A percentile compares a stretch with the other conserved stretches of the same genome.
These are phyloP conservation scores for Crucibulum laeve DNA, from an alignment of 768 basidiomycete genomes.

Conservation along the genomic window DNA sequence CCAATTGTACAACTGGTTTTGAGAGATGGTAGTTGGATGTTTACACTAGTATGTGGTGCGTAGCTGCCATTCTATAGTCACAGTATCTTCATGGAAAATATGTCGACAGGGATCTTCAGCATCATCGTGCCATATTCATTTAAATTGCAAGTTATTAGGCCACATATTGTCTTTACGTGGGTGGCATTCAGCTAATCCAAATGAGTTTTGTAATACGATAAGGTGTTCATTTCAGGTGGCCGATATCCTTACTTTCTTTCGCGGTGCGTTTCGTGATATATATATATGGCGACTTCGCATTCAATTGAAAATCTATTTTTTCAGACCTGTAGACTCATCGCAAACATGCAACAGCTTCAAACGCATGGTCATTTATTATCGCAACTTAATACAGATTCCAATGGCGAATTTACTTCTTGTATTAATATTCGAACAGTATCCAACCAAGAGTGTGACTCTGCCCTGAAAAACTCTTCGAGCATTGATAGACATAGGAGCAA, in stretches of 20 bases:
- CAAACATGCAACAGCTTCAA: conserved; percentile 4
- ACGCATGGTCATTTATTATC: neutral
- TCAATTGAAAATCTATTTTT: neutral
- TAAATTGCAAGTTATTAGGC: neutral
- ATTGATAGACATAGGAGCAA: no score
- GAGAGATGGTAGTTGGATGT: conserved; percentile 4
- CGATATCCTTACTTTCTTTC: neutral
- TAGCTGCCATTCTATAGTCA: neutral
- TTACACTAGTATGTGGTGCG: conserved; percentile 3
- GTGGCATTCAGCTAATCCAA: neutral
- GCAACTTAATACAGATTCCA: no score
- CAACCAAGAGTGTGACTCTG: no score
- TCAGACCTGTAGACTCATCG: conserved; percentile 7
- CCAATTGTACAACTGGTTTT: conserved; percentile 3
- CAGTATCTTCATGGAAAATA: conserved; percentile 1
- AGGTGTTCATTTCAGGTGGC: neutral
- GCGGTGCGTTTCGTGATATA: neutral
- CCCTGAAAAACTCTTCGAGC: no score
- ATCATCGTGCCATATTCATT: conserved; percentile 7
- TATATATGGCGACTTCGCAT: neutral
- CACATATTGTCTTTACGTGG: neutral
- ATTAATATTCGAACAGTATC: no score
- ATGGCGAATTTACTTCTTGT: neutral
- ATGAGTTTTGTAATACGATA: neutral
- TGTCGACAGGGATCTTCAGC: conserved; percentile 3